These are phyloP conservation scores for Umbelopsis ramanniana DNA, from an alignment of 192 early-diverging fungal species.

Conservation along the genomic window DNA sequence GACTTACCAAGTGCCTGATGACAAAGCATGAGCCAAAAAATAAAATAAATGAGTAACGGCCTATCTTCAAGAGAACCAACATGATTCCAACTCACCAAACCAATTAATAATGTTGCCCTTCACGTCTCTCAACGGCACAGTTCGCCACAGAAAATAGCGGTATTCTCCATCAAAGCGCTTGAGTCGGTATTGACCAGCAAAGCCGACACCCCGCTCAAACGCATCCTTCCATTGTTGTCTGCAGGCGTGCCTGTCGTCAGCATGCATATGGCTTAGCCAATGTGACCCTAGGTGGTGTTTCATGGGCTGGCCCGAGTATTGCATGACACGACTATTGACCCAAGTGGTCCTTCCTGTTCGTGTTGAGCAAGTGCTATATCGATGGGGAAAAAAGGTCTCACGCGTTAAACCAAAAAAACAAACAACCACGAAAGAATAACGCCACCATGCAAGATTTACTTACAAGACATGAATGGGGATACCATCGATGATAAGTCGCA, in stretches of 20 bases:
- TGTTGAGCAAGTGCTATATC: constrained; percentile 49
- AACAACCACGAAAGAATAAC: too few relatives aligned
- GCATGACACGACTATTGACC: constrained; percentile 57
- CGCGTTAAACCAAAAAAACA: too few relatives aligned
- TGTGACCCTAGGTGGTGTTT: constrained; percentile 47
- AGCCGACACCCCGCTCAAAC: constrained; percentile 53
- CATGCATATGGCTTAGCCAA: constrained; percentile 55
- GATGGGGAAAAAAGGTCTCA: too few relatives aligned
- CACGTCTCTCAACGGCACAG: constrained; percentile 53
- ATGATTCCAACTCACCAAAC: constrained; percentile 50
- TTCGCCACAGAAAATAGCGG: constrained; percentile 57
- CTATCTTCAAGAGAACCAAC: too few relatives aligned
- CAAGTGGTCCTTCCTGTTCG: constrained; percentile 51
- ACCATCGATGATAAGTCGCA: constrained; percentile 57
- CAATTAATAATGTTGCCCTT: constrained; percentile 59
- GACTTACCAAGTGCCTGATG: constrained; percentile 34
- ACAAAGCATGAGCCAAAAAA: background rate
- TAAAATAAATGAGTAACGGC: background rate
- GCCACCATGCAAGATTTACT: constrained; percentile 33
- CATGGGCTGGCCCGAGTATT: constrained; percentile 48
- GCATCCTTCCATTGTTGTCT: constrained; percentile 46
- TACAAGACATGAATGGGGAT: constrained; percentile 62
- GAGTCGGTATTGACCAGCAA: constrained; percentile 55
- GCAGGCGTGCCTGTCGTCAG: constrained; percentile 49
- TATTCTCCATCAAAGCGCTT: constrained; percentile 59